Conservation (phyloP, 768 basidiomycete species). For the Pholiota molesta region DNA sequence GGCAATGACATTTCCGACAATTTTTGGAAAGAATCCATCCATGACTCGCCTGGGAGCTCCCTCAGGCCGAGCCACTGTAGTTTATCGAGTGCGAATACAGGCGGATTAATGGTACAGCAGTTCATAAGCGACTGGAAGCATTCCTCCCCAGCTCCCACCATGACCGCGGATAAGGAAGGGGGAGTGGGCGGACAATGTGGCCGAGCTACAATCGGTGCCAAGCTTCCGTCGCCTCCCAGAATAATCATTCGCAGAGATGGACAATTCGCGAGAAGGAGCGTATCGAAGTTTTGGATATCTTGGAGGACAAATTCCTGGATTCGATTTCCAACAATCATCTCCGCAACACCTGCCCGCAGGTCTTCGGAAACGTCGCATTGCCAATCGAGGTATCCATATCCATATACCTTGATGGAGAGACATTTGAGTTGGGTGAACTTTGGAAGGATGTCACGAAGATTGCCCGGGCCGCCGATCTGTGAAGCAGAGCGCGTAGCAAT, state of each 20-base stretch:
- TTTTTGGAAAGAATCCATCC: not conserved
- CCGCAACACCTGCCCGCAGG: not conserved
- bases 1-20: not conserved
- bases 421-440: not conserved
- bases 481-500: not conserved
- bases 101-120: not conserved
- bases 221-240: slow-evolving; percentile 7
- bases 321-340: not conserved
- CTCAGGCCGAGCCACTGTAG: slow-evolving; percentile 7
- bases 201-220: slow-evolving; percentile 1
- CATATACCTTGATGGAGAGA: slow-evolving; percentile 9
- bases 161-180: slow-evolving; percentile 7
- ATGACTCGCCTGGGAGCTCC: slow-evolving; percentile 1
- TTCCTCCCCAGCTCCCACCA: slow-evolving; percentile 1
- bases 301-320: slow-evolving; percentile 8
- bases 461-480: not conserved
- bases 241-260: slow-evolving; percentile 2
- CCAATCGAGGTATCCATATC: slow-evolving; percentile 3
- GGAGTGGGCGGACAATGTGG: not conserved
- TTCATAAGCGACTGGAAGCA: slow-evolving; percentile 5
- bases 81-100: slow-evolving; percentile 10
- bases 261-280: slow-evolving; percentile 5
- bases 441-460: slow-evolving; percentile 7
- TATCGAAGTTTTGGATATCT: slow-evolving; percentile 14
- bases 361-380: not conserved